These are phyloP conservation scores for Clathrus columnatus DNA, from an alignment of 768 basidiomycete species.

Conservation along the genomic window DNA sequence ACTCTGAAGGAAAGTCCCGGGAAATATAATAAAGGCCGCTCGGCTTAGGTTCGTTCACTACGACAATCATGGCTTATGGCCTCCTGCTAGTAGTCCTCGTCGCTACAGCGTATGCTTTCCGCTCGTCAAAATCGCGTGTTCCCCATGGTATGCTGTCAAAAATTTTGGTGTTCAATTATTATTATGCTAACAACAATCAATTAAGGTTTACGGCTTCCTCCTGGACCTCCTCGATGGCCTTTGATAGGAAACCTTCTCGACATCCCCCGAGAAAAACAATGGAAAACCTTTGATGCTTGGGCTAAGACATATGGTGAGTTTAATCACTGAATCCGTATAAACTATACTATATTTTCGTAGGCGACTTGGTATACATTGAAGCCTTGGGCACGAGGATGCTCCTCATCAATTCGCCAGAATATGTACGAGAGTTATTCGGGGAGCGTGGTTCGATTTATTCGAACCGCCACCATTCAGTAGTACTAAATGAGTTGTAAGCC, in stretches of 20 bases:
- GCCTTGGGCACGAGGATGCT: constrained; percentile 34
- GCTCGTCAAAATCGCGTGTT: background rate
- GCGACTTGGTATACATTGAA: constrained; percentile 20
- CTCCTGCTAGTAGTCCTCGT: background rate
- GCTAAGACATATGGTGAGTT: constrained; percentile 16
- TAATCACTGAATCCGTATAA: background rate
- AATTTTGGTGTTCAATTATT: background rate
- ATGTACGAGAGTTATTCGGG: constrained; percentile 22
- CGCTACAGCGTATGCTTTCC: background rate
- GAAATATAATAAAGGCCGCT: too few species aligned
- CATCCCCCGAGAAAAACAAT: constrained; percentile 15
- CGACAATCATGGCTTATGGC: background rate
- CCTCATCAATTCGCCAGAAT: constrained; percentile 19
- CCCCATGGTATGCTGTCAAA: background rate
- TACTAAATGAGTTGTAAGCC: background rate
- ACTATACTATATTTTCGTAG: background rate
- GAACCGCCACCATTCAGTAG: constrained; percentile 14
- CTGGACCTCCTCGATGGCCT: constrained; percentile 20
- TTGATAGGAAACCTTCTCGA: constrained; percentile 21
- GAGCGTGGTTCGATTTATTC: constrained; percentile 21
- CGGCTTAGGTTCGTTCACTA: too few species aligned
- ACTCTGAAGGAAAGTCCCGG: too few species aligned
- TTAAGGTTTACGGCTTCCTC: constrained; percentile 17
- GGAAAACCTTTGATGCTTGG: constrained; percentile 18
- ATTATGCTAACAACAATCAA: background rate